A percentile compares a stretch with the other conserved stretches of the same genome.
Conservation (phyloP, 192 early-diverging fungal genomes). For the Gonapodya sp. region DNA sequence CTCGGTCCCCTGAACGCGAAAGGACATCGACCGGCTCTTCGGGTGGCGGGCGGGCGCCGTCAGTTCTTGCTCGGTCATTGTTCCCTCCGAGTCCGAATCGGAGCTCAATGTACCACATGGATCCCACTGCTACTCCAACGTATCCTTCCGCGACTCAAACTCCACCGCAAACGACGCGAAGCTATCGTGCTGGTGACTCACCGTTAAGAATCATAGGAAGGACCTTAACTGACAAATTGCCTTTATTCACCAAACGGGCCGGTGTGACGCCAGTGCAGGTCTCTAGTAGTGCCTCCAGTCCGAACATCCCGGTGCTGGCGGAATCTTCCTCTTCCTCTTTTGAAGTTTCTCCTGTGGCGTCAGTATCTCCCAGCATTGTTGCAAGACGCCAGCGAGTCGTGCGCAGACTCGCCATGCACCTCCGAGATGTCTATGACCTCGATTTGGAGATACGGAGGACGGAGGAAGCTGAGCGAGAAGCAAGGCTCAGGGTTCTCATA, state of each 20-base stretch:
- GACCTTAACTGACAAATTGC: neutral
- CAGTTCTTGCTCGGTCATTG: neutral
- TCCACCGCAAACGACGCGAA: neutral
- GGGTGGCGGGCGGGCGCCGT: neutral
- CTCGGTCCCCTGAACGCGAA: neutral
- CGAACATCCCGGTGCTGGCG: neutral
- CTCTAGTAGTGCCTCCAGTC: conserved; percentile 4
- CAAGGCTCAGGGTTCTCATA: neutral
- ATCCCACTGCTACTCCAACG: neutral
- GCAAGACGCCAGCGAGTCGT: conserved; percentile 16
- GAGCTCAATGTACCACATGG: neutral
- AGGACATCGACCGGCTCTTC: neutral
- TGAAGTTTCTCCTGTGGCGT: conserved; percentile 11
- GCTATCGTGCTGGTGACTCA: neutral
- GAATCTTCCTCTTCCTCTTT: conserved; percentile 16
- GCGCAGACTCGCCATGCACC: conserved; percentile 35
- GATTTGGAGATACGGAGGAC: conserved; percentile 30
- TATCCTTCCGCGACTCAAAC: neutral
- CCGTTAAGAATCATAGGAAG: neutral
- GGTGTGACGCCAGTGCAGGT: conserved; percentile 12
- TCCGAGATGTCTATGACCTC: conserved; percentile 51
- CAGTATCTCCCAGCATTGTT: neutral
- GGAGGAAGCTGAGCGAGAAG: conserved; percentile 28
- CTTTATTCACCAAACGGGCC: conserved; percentile 16
- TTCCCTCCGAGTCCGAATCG: neutral